Evolutionary conservation across 768 basidiomycete species (phyloP).

Genomic region (Mycena epipterygia): DNA sequence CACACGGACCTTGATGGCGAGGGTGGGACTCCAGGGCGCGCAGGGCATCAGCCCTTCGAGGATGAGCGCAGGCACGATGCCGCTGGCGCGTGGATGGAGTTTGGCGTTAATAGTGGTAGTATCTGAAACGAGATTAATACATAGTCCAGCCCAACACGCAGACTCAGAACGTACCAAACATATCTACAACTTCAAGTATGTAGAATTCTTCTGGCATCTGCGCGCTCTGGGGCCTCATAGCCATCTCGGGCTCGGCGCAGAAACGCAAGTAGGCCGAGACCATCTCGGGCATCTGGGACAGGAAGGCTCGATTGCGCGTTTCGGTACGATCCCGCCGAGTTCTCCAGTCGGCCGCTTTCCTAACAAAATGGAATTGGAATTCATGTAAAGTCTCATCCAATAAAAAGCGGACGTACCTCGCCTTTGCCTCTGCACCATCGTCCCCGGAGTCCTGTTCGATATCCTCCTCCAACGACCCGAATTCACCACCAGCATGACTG

Average conservation of each 20-base stretch:
- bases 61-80: neutral
- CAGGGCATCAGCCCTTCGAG: slow-evolving; percentile 24
- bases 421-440: neutral
- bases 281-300: neutral
- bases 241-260: neutral
- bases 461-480: neutral
- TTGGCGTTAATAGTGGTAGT: neutral
- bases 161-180: neutral
- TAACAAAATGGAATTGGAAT: neutral
- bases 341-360: neutral
- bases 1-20: slow-evolving; percentile 18
- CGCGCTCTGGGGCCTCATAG: neutral
- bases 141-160: neutral
- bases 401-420: neutral
- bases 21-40: slow-evolving; percentile 15
- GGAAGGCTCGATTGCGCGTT: neutral
- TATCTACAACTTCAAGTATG: neutral
- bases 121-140: neutral
- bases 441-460: neutral
- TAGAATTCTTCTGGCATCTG: neutral
- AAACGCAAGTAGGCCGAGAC: neutral
- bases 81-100: neutral
- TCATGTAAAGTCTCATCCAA: too few relatives aligned
- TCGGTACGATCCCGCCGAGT: neutral
- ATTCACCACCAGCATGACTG: too few relatives aligned